Percentiles rank a stretch among this genome's conserved stretches.
Evolutionary conservation across 2,329 filamentous ascomycete genomes (phyloP).

Genomic region (Boeremia lycopersici): DNA sequence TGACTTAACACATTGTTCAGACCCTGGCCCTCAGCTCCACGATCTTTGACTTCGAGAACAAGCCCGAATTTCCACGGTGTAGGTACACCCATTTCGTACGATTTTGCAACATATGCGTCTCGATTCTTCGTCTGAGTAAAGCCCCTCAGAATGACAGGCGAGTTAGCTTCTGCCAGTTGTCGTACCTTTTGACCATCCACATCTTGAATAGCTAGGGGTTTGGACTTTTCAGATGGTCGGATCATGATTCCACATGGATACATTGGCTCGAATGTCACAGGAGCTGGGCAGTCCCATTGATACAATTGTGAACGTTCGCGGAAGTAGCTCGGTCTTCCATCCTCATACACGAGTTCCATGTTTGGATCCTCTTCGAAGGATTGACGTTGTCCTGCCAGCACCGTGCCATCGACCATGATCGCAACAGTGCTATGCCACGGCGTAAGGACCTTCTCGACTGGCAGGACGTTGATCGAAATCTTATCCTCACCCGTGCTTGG

Average conservation of each 20-base stretch:
- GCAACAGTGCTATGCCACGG: slow-evolving; percentile 31
- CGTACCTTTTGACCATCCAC: slow-evolving; percentile 56
- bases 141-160: slow-evolving; percentile 60
- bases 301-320: slow-evolving; percentile 25
- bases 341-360: slow-evolving; percentile 25
- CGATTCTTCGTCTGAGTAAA: slow-evolving; percentile 57
- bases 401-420: slow-evolving; percentile 15
- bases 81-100: slow-evolving; percentile 56
- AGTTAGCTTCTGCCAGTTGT: slow-evolving; percentile 56
- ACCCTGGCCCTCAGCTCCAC: slow-evolving; percentile 54
- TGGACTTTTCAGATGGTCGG: slow-evolving; percentile 11
- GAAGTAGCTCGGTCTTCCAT: slow-evolving; percentile 28
- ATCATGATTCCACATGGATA: slow-evolving; percentile 33
- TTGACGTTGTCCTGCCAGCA: slow-evolving; percentile 12
- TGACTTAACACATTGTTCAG: slow-evolving; percentile 60
- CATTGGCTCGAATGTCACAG: slow-evolving; percentile 24
- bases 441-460: slow-evolving; percentile 16
- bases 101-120: slow-evolving; percentile 55
- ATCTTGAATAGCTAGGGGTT: slow-evolving; percentile 46
- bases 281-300: slow-evolving; percentile 2
- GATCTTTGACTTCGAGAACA: slow-evolving; percentile 67
- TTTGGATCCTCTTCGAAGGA: slow-evolving; percentile 14
- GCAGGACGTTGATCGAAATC: slow-evolving; percentile 28
- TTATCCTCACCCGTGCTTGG: slow-evolving; percentile 34
- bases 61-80: slow-evolving; percentile 63